Evolutionary conservation across 371 early-diverging fungal genomes (phyloP).

Genomic region (Actinomucor elegans): DNA sequence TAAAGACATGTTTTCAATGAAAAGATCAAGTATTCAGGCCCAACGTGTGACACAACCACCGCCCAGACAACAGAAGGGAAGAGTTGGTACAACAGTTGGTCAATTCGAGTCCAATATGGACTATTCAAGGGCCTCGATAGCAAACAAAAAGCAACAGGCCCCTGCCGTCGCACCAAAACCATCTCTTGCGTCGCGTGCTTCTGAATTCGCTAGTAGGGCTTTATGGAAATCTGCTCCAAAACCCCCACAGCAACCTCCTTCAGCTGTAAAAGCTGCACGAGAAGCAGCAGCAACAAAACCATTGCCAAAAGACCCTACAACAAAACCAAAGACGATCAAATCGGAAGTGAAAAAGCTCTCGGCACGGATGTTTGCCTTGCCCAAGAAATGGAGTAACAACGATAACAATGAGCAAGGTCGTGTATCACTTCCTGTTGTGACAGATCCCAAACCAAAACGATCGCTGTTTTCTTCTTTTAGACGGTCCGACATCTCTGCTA

Average conservation of each 20-base stretch:
- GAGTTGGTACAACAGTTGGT: constrained; percentile 15
- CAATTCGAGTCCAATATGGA: constrained; percentile 12
- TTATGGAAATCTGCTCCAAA: too few relatives aligned
- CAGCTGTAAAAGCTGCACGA: constrained; percentile 1
- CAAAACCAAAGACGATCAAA: constrained; percentile 12
- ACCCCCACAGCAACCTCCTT: not conserved
- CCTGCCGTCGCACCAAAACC: not conserved
- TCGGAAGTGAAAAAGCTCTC: constrained; percentile 23
- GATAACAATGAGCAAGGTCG: not conserved
- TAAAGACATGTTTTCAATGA: constrained; percentile 32
- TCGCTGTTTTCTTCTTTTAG: constrained; percentile 27
- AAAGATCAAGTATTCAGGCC: constrained; percentile 2
- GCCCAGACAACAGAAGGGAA: constrained; percentile 6
- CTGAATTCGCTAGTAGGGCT: constrained; percentile 22
- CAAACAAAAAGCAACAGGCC: too few relatives aligned
- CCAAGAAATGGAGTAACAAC: constrained; percentile 12
- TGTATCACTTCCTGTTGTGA: constrained; percentile 5
- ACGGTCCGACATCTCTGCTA: constrained; percentile 12
- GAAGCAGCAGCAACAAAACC: not conserved
- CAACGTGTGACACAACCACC: not conserved
- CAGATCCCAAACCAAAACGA: constrained; percentile 8
- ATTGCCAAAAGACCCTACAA: constrained; percentile 4
- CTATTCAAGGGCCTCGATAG: constrained; percentile 3
- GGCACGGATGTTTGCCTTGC: constrained; percentile 12
- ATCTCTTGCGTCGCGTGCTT: constrained; percentile 13